phyloP scores from a whole-genome alignment of 2,329 filamentous ascomycete genomes.

The Aureobasidium pullulans region DNA sequence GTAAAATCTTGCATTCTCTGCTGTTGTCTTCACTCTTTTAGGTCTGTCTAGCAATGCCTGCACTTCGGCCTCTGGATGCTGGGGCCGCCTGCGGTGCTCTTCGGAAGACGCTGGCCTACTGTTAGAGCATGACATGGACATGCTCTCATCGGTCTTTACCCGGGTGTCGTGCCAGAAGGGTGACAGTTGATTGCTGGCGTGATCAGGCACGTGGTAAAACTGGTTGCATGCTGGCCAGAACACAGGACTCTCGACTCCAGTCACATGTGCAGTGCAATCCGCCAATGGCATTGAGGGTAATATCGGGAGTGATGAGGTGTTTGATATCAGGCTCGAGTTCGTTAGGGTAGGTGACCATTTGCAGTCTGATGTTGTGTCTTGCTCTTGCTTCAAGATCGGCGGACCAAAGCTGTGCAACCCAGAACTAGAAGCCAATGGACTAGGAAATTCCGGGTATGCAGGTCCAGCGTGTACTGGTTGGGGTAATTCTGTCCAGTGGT shows the following conservation, averaged over 20 bases:
- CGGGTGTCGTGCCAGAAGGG: neutral
- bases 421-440: neutral
- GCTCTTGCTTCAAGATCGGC: neutral
- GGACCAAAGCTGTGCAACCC: neutral
- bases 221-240: neutral
- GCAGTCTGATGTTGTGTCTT: neutral
- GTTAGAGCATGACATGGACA: neutral
- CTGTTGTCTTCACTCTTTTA: constrained; percentile 33
- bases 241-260: neutral
- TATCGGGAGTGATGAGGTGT: neutral
- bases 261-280: neutral
- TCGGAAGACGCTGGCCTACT: neutral
- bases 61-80: neutral
- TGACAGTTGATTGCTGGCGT: neutral
- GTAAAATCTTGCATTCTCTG: constrained; percentile 62
- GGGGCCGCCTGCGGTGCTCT: neutral
- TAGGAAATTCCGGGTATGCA: neutral
- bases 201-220: neutral
- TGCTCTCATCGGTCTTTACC: neutral
- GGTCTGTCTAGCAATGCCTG: constrained; percentile 12
- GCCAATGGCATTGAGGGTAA: neutral
- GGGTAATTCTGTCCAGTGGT: neutral
- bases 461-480: neutral
- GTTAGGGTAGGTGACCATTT: constrained; percentile 1
- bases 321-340: neutral